Evolutionary conservation across 2,329 filamentous ascomycete genomes (phyloP).

Genomic region (Celoporthe dispersa): DNA sequence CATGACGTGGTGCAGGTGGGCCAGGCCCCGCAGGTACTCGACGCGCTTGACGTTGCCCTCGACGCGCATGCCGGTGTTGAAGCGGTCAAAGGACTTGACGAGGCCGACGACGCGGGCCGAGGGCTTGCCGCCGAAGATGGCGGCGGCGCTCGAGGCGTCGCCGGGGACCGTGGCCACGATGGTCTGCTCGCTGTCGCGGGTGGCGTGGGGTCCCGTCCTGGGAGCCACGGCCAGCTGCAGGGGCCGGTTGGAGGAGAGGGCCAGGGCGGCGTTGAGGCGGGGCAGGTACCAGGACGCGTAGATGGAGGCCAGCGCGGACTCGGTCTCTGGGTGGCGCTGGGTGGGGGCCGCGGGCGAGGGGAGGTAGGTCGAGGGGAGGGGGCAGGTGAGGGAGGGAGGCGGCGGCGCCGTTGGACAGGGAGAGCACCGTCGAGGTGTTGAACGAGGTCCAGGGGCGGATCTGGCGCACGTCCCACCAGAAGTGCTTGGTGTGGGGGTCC

Average conservation of each 20-base stretch:
- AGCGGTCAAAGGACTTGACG: constrained; percentile 90
- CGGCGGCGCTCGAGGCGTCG: constrained; percentile 59
- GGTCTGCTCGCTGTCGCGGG: constrained; percentile 46
- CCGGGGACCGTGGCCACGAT: constrained; percentile 68
- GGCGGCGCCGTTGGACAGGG: constrained; percentile 72
- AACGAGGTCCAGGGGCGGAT: constrained; percentile 83
- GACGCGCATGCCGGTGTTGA: constrained; percentile 92
- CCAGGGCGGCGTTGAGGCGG: constrained; percentile 84
- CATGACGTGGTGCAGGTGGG: constrained; percentile 88
- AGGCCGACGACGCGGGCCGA: constrained; percentile 62
- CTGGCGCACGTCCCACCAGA: constrained; percentile 96
- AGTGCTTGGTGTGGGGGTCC: constrained; percentile 76
- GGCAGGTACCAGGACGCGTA: constrained; percentile 80
- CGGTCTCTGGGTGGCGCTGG: constrained; percentile 75
- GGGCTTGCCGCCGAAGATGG: constrained; percentile 53
- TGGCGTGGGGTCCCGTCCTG: constrained; percentile 40
- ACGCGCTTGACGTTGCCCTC: constrained; percentile 85
- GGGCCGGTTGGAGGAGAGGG: constrained; percentile 72
- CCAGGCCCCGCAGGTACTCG: constrained; percentile 84
- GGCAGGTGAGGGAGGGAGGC: constrained; percentile 68
- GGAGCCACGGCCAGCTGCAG: constrained; percentile 55
- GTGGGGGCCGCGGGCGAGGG: constrained; percentile 59
- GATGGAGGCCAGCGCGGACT: constrained; percentile 74
- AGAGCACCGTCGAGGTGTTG: constrained; percentile 71
- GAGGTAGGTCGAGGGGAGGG: constrained; percentile 65